These are phyloP conservation scores for Diplocarpon mali DNA, from an alignment of 2,329 filamentous ascomycete genomes.

Conservation along the genomic window DNA sequence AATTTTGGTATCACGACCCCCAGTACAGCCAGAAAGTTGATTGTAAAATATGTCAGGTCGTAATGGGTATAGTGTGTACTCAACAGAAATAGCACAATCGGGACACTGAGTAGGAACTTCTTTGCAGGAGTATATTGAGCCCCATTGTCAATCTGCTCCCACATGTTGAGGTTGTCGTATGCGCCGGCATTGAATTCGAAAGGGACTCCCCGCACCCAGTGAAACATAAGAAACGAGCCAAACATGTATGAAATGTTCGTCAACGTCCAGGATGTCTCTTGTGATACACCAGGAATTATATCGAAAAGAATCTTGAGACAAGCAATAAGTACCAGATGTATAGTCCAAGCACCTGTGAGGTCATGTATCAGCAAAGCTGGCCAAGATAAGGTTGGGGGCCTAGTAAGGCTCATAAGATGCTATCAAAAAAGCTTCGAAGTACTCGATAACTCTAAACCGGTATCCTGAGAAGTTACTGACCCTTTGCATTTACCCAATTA, in stretches of 20 bases:
- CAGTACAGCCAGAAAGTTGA: constrained; percentile 89
- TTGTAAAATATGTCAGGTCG: constrained; percentile 90
- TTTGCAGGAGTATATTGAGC: constrained; percentile 98
- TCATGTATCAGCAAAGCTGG: constrained; percentile 7
- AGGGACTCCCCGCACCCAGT: constrained; percentile 93
- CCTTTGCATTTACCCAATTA: constrained; percentile 98
- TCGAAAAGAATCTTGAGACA: constrained; percentile 94
- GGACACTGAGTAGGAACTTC: constrained; percentile 92
- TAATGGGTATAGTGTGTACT: constrained; percentile 99
- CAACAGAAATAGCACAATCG: constrained; percentile 85
- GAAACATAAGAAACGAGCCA: constrained; percentile 98
- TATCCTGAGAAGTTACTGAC: constrained; percentile 39
- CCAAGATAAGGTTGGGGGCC: not conserved
- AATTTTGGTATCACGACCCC: constrained; percentile 93
- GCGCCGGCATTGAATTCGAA: constrained; percentile 98
- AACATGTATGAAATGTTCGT: constrained; percentile 99
- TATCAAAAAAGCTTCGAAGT: not conserved
- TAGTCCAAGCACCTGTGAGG: constrained; percentile 80
- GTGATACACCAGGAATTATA: constrained; percentile 88
- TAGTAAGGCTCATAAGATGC: not conserved
- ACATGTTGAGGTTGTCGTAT: constrained; percentile 99
- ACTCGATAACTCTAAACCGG: constrained; percentile 1
- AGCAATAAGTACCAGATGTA: constrained; percentile 87
- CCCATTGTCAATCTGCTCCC: constrained; percentile 99
- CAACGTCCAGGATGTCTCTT: constrained; percentile 97